Base-by-base conservation (phyloP, 2,329 filamentous ascomycete genomes). In the Phialophora chinensis region DNA sequence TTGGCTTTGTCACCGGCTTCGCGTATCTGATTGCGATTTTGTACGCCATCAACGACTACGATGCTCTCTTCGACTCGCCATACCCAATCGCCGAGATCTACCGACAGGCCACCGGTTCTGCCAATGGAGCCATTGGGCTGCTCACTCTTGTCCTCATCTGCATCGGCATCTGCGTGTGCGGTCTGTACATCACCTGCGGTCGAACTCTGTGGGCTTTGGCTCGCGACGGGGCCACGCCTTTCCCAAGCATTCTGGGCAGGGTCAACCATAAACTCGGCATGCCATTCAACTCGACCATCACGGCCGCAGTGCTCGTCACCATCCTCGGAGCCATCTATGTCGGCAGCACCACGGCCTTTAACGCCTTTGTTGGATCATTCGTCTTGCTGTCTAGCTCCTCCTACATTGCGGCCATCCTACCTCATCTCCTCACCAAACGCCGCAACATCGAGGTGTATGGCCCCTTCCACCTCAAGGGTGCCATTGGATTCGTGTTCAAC, bases 1-100 rank as follows among this genome's bases (percentile, higher is more conserved):
- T 81, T 68, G 85, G 81, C 20, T 84, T 80, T 63, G 52, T 81
- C 55, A 79, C 83, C 6, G 82, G 81, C 10, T 76, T 86, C 63
- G 71, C 79, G 44, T 86, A 83, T 71, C 80, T 82, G 72, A 79
- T 85, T 59, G 78, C 83, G 14, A 75, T 85, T 35, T 90, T 85
- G 68, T 86, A 86, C 70, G 77, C 79, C 10, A 83, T 86, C 64
- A 79, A 76, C 54, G 79, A 85, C 68, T 74, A 81, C 17, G 74
- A 79, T 23, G 75, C 75, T 8, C 77, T 84, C 7, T 72, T 79
- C 20, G 73, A 71, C 12, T 79, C 75, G 64, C 72, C 57, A 85
- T 89, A 87, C 71, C 89, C 90, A 0, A 85, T 91, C 14, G 86
- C 87, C 10, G 85, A 88, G 61, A 88, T 91, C 67, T 91, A 91